A percentile compares a stretch with the other conserved stretches of the same genome.
These are phyloP conservation scores for Xylaria curta DNA, from an alignment of 495 filamentous ascomycete genomes.

Conservation along the genomic window DNA sequence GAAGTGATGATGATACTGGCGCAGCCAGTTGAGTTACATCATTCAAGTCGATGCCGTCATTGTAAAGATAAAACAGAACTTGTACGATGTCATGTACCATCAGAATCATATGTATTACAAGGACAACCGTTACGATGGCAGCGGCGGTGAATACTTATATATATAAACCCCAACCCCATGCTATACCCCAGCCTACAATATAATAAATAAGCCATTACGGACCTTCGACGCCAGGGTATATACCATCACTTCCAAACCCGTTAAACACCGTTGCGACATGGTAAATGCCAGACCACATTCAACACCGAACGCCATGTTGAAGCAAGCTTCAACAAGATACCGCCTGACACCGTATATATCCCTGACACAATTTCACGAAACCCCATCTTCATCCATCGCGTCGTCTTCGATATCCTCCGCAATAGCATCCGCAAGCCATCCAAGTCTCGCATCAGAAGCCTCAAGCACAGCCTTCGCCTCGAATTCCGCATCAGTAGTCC, in stretches of 20 bases:
- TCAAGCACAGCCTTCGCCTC: constrained; percentile 44
- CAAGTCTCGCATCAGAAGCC: constrained; percentile 49
- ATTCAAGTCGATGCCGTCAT: background rate
- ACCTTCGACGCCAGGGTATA: constrained; percentile 20
- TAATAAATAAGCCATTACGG: background rate
- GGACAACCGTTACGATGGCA: background rate
- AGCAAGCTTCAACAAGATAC: background rate
- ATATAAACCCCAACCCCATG: background rate
- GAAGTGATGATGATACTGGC: constrained; percentile 35
- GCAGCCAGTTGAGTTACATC: background rate
- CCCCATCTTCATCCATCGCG: constrained; percentile 33
- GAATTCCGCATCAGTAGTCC: constrained; percentile 38
- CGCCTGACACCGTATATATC: background rate
- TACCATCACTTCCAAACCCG: background rate
- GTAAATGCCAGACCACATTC: background rate
- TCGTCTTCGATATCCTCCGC: constrained; percentile 39
- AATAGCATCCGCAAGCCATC: constrained; percentile 40
- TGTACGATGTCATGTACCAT: constrained; percentile 5
- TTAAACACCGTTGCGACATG: background rate
- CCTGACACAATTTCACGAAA: constrained; percentile 20
- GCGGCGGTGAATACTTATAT: too few species aligned
- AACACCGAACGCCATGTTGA: background rate
- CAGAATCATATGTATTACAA: background rate
- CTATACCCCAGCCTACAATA: background rate
- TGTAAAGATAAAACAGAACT: constrained; percentile 5